Conservation (phyloP, 331 rosid genomes). For the Acacia concinna region DNA sequence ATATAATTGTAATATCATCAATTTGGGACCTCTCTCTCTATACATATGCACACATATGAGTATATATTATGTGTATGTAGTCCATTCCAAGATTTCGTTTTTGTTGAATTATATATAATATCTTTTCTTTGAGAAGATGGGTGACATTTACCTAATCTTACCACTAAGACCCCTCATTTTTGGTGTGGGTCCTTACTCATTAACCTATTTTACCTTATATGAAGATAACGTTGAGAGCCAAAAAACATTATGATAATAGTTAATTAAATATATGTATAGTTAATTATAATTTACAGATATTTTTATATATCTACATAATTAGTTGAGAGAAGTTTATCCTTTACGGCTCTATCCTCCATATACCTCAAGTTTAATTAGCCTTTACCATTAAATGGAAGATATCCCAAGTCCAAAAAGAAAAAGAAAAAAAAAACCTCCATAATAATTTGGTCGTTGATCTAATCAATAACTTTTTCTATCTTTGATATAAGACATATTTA, state of each 20-base stretch:
- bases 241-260: too few species aligned
- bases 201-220: neutral
- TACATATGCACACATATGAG: neutral
- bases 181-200: neutral
- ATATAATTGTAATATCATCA: slow-evolving; percentile 9
- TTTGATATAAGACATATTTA: too few species aligned
- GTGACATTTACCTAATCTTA: slow-evolving; percentile 28
- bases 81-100: neutral
- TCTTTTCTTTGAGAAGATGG: neutral
- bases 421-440: too few species aligned
- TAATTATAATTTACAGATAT: too few species aligned
- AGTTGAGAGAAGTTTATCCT: neutral
- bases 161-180: neutral
- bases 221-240: neutral
- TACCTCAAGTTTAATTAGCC: neutral
- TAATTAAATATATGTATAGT: too few species aligned
- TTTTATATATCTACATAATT: too few species aligned
- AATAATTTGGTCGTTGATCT: too few species aligned
- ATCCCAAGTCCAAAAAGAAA: neutral
- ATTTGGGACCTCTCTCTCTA: slow-evolving; percentile 5
- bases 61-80: neutral
- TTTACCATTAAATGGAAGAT: neutral
- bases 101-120: neutral
- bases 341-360: neutral
- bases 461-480: too few species aligned